Conservation (phyloP, 1,139 yeast genomes). For the Suhomyces maxii region DNA sequence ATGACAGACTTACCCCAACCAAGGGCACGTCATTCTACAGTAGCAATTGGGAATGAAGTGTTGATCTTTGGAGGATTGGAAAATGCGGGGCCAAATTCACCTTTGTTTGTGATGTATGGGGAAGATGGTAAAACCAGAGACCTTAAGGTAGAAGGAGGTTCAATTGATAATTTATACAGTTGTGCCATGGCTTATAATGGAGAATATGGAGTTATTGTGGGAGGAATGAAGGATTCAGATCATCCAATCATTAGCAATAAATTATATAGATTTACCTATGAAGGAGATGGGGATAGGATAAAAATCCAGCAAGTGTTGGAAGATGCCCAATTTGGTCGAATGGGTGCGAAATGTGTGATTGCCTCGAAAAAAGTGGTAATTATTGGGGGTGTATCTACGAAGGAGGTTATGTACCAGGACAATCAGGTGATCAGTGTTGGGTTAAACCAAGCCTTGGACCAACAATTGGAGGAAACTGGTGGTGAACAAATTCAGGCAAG, state of each 20-base stretch:
- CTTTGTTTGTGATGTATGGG: constrained; percentile 21
- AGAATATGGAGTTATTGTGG: constrained; percentile 47
- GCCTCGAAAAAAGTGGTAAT: constrained; percentile 36
- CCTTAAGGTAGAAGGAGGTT: constrained; percentile 17
- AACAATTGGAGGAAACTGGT: too few species aligned
- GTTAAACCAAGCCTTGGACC: too few species aligned
- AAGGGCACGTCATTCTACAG: constrained; percentile 56
- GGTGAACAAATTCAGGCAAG: too few species aligned
- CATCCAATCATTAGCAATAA: constrained; percentile 34
- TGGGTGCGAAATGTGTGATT: constrained; percentile 44
- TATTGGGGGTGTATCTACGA: constrained; percentile 62
- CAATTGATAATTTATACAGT: constrained; percentile 23
- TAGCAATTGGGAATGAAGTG: constrained; percentile 34
- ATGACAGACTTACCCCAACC: constrained; percentile 47
- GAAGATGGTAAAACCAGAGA: constrained; percentile 14
- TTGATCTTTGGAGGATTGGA: constrained; percentile 56
- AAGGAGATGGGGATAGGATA: constrained; percentile 12
- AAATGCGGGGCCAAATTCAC: neutral
- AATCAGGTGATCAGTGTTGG: constrained; percentile 41
- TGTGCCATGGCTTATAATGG: constrained; percentile 38
- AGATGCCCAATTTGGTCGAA: constrained; percentile 36
- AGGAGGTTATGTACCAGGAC: constrained; percentile 33
- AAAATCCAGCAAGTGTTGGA: constrained; percentile 6
- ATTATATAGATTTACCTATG: constrained; percentile 34
- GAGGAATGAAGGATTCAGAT: constrained; percentile 49